Base-by-base conservation (phyloP, 768 basidiomycete species). In the Lactarius hengduanensis region DNA sequence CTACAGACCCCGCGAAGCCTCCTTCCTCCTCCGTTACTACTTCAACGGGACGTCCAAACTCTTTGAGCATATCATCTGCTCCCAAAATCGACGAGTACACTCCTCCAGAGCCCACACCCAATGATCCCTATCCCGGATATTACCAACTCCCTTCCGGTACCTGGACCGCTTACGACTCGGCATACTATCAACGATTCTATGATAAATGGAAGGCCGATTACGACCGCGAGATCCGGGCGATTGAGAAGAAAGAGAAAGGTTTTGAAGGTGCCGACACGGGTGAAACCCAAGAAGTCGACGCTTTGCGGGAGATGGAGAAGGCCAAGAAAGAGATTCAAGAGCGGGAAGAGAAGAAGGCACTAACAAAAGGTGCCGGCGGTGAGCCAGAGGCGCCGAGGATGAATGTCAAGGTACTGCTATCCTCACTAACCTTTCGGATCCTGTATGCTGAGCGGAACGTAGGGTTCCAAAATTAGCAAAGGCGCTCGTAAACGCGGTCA, bases 111-210 rank as follows among this genome's bases (percentile, higher is more conserved):
- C 92, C 93, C 1, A 88, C 86, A 7, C 83, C 84, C 4, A 80
- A 80, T 9, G 93, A 94, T 72, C 84, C 85, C 18, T 92, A 93
- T 74, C 93, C 93, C 0, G 93, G 93, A 7, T 95, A 94, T 78
- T 94, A 94, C 71, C 86, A 88, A 62, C 81, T 90, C 22, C 91
- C 93, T 0, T 89, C 90, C 8, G 93, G 93, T 20, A 76, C 82
- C 40, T 96, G 92, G 86, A 88, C 84, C 30, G 85, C 87, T 0
- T 82, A 94, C 72, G 91, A 94, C 60, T 76, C 84, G 0, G 81
- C 73, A 40, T 91, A 90, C 75, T 94, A 90, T 71, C 80, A 79
- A 22, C 82, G 79, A 56, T 90, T 88, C 74, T 80, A 86, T 71
- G 82, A 85, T 64, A 88, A 86, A 72, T 94, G 91, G 92, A 80